Evolutionary conservation across 441 rosid genomes (phyloP).

Genomic region (Gossypium schwendimanii): DNA sequence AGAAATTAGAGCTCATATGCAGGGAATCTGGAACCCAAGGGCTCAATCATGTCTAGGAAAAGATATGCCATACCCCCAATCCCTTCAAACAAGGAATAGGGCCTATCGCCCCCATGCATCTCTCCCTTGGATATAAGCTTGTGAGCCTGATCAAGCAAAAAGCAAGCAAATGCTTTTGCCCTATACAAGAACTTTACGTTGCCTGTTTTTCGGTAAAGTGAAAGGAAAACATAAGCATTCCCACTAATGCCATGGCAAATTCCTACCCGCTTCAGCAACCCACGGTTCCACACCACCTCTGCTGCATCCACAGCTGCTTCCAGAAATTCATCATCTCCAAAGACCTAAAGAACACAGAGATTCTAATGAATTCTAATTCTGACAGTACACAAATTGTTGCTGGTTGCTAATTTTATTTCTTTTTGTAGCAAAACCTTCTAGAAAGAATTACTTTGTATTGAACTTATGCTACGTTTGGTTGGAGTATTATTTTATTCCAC

Average conservation of each 20-base stretch:
- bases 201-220: constrained; percentile 40
- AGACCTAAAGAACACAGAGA: constrained; percentile 31
- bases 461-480: too few relatives aligned
- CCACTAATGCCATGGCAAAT: constrained; percentile 66
- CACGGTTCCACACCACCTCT: constrained; percentile 54
- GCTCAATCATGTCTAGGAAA: constrained; percentile 60
- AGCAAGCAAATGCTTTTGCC: constrained; percentile 57
- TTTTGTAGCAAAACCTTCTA: not conserved
- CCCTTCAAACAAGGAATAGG: constrained; percentile 67
- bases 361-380: not conserved
- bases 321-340: constrained; percentile 38
- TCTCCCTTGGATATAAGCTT: constrained; percentile 38
- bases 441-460: not conserved
- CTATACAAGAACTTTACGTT: constrained; percentile 36
- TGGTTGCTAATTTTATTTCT: not conserved
- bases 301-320: constrained; percentile 45
- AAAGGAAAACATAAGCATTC: constrained; percentile 45
- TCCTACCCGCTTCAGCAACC: constrained; percentile 58
- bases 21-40: constrained; percentile 57
- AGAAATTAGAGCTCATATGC: constrained; percentile 42
- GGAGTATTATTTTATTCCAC: too few relatives aligned
- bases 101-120: constrained; percentile 53
- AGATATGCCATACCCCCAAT: constrained; percentile 68
- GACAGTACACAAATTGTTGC: not conserved
- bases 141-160: constrained; percentile 46